These are phyloP conservation scores for Iris macrosiphon DNA, from an alignment of 106 monocot species.

Conservation along the genomic window DNA sequence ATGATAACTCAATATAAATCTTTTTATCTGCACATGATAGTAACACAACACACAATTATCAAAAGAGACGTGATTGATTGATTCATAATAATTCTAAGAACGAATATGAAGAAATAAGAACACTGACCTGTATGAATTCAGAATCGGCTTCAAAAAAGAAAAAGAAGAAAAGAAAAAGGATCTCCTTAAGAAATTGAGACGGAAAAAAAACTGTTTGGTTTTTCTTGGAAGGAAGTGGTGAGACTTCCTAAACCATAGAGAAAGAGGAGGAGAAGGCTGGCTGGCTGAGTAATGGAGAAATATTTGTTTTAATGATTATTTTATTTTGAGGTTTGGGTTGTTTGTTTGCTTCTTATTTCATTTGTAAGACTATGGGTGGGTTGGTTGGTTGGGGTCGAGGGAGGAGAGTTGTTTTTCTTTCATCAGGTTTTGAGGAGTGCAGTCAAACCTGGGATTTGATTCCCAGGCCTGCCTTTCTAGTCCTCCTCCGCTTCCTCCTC, in stretches of 20 bases:
- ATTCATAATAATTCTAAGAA: not conserved
- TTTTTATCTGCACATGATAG: not conserved
- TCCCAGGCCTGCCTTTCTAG: conserved; percentile 12
- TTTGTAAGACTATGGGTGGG: not conserved
- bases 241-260: too few species aligned
- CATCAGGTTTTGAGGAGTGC: conserved; percentile 3
- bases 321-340: conserved; percentile 3
- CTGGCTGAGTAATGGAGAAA: not conserved
- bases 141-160: not conserved
- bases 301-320: not conserved
- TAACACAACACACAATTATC: conserved; percentile 3
- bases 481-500: not conserved
- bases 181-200: not conserved
- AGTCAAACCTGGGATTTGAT: conserved; percentile 35
- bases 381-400: too few species aligned
- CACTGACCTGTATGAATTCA: conserved; percentile 1
- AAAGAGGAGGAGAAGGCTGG: not conserved
- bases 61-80: too few species aligned
- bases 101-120: not conserved
- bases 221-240: not conserved
- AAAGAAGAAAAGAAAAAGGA: not conserved
- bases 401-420: too few species aligned
- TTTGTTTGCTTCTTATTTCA: conserved; percentile 18
- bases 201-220: not conserved
- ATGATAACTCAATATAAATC: too few species aligned